A percentile compares a stretch with the other conserved stretches of the same genome.
phyloP scores from a whole-genome alignment of 257 asterid species.

The Solanum neorickii region DNA sequence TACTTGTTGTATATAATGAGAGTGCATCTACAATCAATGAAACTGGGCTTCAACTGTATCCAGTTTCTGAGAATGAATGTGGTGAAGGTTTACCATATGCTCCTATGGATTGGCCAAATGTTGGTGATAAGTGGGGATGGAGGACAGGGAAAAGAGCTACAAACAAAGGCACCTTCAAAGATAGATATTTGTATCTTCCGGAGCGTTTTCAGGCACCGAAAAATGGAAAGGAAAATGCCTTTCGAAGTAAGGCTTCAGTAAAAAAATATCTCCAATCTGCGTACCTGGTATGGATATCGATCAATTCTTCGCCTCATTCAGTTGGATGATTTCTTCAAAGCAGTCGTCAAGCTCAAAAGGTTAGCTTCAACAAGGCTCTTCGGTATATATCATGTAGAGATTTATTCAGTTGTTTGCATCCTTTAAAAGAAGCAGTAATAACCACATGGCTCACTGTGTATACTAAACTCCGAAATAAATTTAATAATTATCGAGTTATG shows the following conservation, averaged over 20 bases:
- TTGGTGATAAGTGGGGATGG: constrained; percentile 30
- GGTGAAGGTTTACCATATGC: constrained; percentile 74
- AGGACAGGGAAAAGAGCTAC: constrained; percentile 48
- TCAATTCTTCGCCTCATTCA: constrained; percentile 59
- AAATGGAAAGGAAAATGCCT: constrained; percentile 10
- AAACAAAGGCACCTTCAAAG: constrained; percentile 36
- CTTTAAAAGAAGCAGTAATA: neutral
- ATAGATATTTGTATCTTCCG: constrained; percentile 61
- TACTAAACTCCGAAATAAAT: too few relatives aligned
- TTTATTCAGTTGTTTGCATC: neutral
- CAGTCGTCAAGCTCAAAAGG: constrained; percentile 17
- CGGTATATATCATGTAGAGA: neutral
- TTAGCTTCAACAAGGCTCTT: constrained; percentile 2
- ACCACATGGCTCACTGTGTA: too few relatives aligned
- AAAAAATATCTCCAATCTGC: constrained; percentile 13
- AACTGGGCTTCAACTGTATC: constrained; percentile 12
- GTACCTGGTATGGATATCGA: constrained; percentile 19
- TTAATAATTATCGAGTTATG: too few relatives aligned
- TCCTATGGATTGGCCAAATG: neutral
- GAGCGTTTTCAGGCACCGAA: constrained; percentile 1
- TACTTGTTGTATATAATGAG: constrained; percentile 25
- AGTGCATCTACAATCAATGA: too few relatives aligned
- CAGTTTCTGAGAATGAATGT: constrained; percentile 17
- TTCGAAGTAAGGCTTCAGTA: constrained; percentile 47
- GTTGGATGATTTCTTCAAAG: constrained; percentile 65